Evolutionary conservation across 225 moss, liverwort and hornwort species (phyloP).

Genomic region (Takakia lepidozioides): DNA sequence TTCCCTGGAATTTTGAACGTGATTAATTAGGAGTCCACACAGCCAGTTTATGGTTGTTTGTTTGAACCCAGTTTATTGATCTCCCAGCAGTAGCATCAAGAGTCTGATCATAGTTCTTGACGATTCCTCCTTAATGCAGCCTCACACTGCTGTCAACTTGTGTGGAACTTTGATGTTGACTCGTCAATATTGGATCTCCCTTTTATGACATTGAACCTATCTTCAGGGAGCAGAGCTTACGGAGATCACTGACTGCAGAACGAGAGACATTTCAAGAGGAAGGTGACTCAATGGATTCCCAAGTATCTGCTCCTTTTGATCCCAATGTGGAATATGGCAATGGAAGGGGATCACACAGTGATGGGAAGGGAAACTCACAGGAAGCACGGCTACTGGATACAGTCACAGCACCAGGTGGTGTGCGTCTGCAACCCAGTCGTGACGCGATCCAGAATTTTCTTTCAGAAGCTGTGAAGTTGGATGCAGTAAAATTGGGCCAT

Average conservation of each 20-base stretch:
- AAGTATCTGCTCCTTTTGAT: slow-evolving; percentile 44
- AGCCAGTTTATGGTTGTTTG: too few relatives aligned
- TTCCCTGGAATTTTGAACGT: too few relatives aligned
- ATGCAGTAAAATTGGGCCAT: slow-evolving; percentile 66
- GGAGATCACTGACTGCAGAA: slow-evolving; percentile 42
- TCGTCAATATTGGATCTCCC: too few relatives aligned
- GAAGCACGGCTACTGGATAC: slow-evolving; percentile 86
- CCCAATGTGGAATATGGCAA: slow-evolving; percentile 42
- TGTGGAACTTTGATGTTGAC: too few relatives aligned
- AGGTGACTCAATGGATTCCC: slow-evolving; percentile 25
- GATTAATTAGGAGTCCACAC: too few relatives aligned
- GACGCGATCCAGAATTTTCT: slow-evolving; percentile 80
- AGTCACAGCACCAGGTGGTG: slow-evolving; percentile 84
- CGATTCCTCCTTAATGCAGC: too few relatives aligned
- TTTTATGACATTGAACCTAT: background rate
- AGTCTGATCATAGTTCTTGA: too few relatives aligned
- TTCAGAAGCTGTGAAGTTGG: slow-evolving; percentile 55
- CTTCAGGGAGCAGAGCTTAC: slow-evolving; percentile 40
- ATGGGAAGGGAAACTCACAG: slow-evolving; percentile 37
- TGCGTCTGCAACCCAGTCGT: slow-evolving; percentile 81
- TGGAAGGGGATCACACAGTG: slow-evolving; percentile 39
- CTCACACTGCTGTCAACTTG: too few relatives aligned
- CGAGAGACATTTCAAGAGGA: slow-evolving; percentile 38
- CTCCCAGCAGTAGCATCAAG: too few relatives aligned
- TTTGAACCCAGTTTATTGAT: too few relatives aligned